phyloP scores from a whole-genome alignment of 208 protist species.

The Leishmania turanica region DNA sequence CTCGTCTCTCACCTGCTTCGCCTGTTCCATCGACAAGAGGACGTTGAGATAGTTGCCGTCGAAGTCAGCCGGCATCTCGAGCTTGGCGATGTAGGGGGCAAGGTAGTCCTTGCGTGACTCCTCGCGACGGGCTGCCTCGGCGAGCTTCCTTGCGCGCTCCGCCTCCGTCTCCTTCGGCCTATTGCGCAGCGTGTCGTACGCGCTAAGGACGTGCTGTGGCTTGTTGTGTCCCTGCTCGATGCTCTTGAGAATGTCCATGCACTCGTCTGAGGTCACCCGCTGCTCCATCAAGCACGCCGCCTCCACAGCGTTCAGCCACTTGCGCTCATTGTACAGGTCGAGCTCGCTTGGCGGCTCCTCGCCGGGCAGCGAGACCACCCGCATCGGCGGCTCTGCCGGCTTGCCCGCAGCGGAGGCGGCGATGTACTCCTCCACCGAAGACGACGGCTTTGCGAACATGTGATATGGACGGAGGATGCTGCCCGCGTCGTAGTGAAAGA shows the following conservation, averaged over 20 bases:
- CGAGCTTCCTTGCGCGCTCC: conserved; percentile 67
- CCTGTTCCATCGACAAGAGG: conserved; percentile 69
- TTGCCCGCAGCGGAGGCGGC: conserved; percentile 41
- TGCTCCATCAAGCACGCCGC: conserved; percentile 61
- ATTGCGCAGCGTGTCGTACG: conserved; percentile 92
- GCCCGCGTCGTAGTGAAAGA: conserved; percentile 77
- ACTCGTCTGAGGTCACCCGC: conserved; percentile 53
- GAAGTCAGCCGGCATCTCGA: conserved; percentile 64
- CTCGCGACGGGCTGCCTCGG: conserved; percentile 65
- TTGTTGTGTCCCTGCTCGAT: conserved; percentile 49
- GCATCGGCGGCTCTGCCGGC: conserved; percentile 45
- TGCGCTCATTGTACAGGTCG: conserved; percentile 84
- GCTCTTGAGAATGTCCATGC: conserved; percentile 58
- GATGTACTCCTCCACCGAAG: conserved; percentile 81
- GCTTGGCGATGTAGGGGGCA: conserved; percentile 89
- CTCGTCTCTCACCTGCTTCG: conserved; percentile 82
- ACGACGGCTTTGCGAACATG: conserved; percentile 76
- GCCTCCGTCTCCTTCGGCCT: conserved; percentile 83
- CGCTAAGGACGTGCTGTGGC: conserved; percentile 49
- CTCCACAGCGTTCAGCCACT: conserved; percentile 75
- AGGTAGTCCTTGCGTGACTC: conserved; percentile 90
- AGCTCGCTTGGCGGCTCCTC: conserved; percentile 65
- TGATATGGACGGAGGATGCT: conserved; percentile 84
- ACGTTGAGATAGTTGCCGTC: conserved; percentile 82
- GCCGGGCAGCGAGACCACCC: conserved; percentile 72